Evolutionary conservation across 306 rosid genomes (phyloP).

Genomic region (Citrullus amarus): DNA sequence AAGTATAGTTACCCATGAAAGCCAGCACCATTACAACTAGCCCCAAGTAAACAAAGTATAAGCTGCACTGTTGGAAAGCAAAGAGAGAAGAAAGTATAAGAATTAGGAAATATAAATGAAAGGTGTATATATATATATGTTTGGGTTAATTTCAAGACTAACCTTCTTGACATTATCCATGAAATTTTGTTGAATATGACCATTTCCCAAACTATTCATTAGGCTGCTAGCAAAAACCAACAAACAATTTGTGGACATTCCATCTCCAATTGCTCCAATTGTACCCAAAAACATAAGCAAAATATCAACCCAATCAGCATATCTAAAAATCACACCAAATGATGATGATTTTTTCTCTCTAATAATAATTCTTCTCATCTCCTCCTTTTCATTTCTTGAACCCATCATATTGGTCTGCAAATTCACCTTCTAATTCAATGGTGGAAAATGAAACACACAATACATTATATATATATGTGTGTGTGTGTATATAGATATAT

Average conservation of each 20-base stretch:
- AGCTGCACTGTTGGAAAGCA: slow-evolving; percentile 60
- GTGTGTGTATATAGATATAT: too few species aligned
- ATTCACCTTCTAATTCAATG: background rate
- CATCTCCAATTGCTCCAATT: slow-evolving; percentile 87
- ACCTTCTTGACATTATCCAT: slow-evolving; percentile 80
- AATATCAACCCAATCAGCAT: slow-evolving; percentile 67
- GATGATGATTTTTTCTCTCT: background rate
- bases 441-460: background rate
- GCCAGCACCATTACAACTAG: slow-evolving; percentile 68
- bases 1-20: slow-evolving; percentile 66
- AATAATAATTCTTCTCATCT: background rate
- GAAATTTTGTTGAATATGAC: slow-evolving; percentile 31
- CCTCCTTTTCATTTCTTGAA: slow-evolving; percentile 13
- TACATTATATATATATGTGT: background rate
- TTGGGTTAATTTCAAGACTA: background rate
- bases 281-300: slow-evolving; percentile 66
- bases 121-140: too few species aligned
- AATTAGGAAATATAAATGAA: too few species aligned
- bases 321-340: slow-evolving; percentile 39
- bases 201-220: slow-evolving; percentile 80
- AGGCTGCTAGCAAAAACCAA: slow-evolving; percentile 69
- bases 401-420: background rate
- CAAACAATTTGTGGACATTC: slow-evolving; percentile 78
- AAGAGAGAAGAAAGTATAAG: too few species aligned
- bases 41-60: slow-evolving; percentile 93